Percentiles rank a stretch among this genome's conserved stretches.
Conservation (phyloP, 495 filamentous ascomycete species). For the Aspergillus bridgeri region DNA sequence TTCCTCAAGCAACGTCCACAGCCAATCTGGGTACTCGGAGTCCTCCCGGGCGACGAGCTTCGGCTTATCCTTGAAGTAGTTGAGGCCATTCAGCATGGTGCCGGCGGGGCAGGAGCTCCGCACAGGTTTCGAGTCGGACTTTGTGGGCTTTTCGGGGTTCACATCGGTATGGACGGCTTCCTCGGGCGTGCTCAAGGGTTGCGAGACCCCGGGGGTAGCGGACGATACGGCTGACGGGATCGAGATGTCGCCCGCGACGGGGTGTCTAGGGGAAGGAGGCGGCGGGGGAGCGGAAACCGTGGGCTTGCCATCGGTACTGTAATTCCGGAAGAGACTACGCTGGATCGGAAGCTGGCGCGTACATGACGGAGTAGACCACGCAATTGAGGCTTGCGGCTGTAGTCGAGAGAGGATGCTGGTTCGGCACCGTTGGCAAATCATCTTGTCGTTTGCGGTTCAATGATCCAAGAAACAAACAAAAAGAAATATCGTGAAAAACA, state of each 20-base stretch:
- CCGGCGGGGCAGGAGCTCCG: conserved; percentile 61
- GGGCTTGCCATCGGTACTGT: conserved; percentile 37
- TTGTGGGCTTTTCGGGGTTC: conserved; percentile 24
- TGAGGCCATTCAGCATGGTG: conserved; percentile 72
- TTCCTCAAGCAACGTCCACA: conserved; percentile 74
- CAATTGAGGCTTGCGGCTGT: conserved; percentile 28
- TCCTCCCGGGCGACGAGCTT: conserved; percentile 72
- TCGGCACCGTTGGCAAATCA: conserved; percentile 51
- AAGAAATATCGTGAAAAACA: not conserved
- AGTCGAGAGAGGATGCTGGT: conserved; percentile 40
- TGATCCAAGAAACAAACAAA: not conserved
- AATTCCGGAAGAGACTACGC: conserved; percentile 36
- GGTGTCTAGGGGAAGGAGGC: conserved; percentile 52
- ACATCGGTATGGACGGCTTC: conserved; percentile 32
- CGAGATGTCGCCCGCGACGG: conserved; percentile 31
- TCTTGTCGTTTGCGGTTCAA: conserved; percentile 16
- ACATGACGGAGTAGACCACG: conserved; percentile 29
- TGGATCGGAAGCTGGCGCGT: conserved; percentile 27
- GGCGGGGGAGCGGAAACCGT: conserved; percentile 47
- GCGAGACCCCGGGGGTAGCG: conserved; percentile 44
- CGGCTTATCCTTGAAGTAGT: conserved; percentile 80
- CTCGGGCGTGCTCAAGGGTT: conserved; percentile 43
- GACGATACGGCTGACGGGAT: conserved; percentile 42
- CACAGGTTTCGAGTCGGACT: conserved; percentile 25
- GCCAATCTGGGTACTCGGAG: conserved; percentile 84